These are phyloP conservation scores for Pseudogymnoascus sp. DNA, from an alignment of 2,329 filamentous ascomycete species.

Conservation along the genomic window DNA sequence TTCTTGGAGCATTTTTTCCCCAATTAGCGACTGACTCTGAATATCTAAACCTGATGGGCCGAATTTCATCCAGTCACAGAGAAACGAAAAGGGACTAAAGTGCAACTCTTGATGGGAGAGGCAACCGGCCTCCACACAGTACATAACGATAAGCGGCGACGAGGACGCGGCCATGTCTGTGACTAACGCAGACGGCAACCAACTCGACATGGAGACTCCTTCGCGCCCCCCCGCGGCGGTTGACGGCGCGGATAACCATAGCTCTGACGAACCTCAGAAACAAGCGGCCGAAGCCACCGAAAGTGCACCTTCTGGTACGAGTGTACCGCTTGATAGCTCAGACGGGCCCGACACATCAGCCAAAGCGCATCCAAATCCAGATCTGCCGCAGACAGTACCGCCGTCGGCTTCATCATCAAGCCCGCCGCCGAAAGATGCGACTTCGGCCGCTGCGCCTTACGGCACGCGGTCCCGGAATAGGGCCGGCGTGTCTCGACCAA, in stretches of 20 bases:
- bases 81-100: not conserved
- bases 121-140: not conserved
- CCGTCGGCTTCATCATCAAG: not conserved
- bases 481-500: constrained; percentile 69
- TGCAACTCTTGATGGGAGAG: constrained; percentile 1
- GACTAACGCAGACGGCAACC: not conserved
- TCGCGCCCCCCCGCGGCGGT: not conserved
- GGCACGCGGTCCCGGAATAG: constrained; percentile 92
- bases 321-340: not conserved
- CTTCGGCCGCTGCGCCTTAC: constrained; percentile 40
- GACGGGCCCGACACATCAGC: not conserved
- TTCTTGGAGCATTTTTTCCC: not conserved
- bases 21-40: not conserved
- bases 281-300: not conserved
- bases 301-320: not conserved
- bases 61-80: not conserved
- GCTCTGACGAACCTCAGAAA: not conserved
- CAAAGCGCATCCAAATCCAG: not conserved
- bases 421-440: constrained; percentile 1
- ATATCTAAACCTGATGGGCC: not conserved
- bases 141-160: not conserved
- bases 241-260: not conserved
- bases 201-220: not conserved
- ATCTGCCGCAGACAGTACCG: not conserved
- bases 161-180: not conserved